Evolutionary conservation across 345 rosid species (phyloP), one percentile per base, ranked within the genome.

Genomic region (Pistacia vera): DNA sequence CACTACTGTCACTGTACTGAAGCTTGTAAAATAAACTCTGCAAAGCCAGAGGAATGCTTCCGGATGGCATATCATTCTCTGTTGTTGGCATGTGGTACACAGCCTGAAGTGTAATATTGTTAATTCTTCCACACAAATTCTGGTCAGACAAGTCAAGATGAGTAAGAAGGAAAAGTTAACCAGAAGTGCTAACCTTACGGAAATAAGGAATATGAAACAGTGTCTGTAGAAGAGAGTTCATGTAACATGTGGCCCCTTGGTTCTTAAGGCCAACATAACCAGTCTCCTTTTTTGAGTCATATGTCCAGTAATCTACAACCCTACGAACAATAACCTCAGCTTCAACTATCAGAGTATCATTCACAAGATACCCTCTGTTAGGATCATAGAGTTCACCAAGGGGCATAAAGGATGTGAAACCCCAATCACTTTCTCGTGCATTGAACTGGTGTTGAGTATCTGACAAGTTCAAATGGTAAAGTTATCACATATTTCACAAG

Each of bases 191-290:
- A 60, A 93, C 99, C 98, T 93, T 95, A 81, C 99, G 89, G 85
- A 95, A 95, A 88, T 95, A 95, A 46, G 98, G 98, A 79, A 93
- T 90, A 73, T 93, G 98, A 79, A 88, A 95, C 10, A 93, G 83
- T n/a, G 97, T 92, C 72, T 95, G 99, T 11, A 95, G 85, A 71
- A 95, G 90, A 84, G 99, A 93, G 80, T 95, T 95, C 99, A 95
- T 95, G 84, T 95, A 95, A 85, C 99, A 95, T 33, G 99, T 93
- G n/a, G 99, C 98, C 78, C 99, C 99, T 87, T 95, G 99, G 82
- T 95, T 95, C 86, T 95, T 95, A 65, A 95, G 93, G 71, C 99
- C 99, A 81, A 95, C 99, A 88, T 79, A 93, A 64, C 99, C 97
- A 48, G 99, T 95, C 84, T 93, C 99, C 79, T 95, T 93, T 78